Percentiles rank a stretch among this genome's conserved stretches.
Evolutionary conservation across 129 eudicot genomes (phyloP).

Genomic region (Chrysanthemum makinoi): DNA sequence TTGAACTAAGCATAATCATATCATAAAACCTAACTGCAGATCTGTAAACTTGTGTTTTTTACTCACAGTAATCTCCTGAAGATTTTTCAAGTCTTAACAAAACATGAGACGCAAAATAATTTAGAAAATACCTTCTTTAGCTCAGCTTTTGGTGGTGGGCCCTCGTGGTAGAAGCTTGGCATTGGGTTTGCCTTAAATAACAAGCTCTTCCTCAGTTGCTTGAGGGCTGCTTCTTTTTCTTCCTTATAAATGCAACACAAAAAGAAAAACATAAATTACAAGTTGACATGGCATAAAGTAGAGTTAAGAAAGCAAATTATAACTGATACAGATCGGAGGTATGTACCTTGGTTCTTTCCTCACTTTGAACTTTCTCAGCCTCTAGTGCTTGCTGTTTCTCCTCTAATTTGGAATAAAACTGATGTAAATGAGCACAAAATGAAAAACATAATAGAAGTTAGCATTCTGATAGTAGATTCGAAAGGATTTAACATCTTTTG

Average conservation of each 20-base stretch:
- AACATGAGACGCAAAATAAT: background rate
- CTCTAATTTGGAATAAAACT: conserved; percentile 78
- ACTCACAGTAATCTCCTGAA: background rate
- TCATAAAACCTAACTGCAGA: background rate
- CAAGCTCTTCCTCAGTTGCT: conserved; percentile 75
- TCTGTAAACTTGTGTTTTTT: background rate
- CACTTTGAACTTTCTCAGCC: conserved; percentile 73
- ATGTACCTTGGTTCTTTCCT: conserved; percentile 74
- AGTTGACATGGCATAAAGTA: background rate
- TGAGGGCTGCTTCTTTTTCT: conserved; percentile 81
- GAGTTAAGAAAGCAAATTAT: background rate
- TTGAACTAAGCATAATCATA: background rate
- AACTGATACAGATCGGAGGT: background rate
- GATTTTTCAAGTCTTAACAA: background rate
- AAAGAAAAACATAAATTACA: background rate
- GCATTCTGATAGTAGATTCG: conserved; percentile 1
- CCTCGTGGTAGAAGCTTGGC: conserved; percentile 96
- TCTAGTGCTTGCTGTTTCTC: conserved; percentile 86
- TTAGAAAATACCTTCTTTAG: conserved; percentile 61
- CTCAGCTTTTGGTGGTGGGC: conserved; percentile 85
- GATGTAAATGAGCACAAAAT: conserved; percentile 7
- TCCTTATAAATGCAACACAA: conserved; percentile 42
- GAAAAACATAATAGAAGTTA: background rate
- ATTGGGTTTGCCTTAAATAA: conserved; percentile 84
- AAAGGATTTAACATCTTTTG: conserved; percentile 8